A percentile compares a stretch with the other conserved stretches of the same genome.
Conservation (phyloP, 139 green algal species). For the Coelastrella sp. region DNA sequence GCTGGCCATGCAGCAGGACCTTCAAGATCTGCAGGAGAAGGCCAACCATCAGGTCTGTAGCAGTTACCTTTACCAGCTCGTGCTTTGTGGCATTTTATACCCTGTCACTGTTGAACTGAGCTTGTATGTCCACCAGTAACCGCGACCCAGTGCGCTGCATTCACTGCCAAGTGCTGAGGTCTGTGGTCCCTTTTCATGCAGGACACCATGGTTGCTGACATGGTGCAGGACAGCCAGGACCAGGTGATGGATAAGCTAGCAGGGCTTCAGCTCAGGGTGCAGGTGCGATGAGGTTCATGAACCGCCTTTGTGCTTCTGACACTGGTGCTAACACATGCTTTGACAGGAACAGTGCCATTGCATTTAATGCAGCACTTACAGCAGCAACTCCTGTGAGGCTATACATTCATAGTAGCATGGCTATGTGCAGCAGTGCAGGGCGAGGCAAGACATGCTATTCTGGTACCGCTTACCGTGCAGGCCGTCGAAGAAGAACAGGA, state of each 20-base stretch:
- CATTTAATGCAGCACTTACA: background rate
- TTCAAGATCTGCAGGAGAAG: conserved; percentile 16
- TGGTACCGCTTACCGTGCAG: background rate
- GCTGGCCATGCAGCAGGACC: background rate
- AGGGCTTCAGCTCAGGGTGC: conserved; percentile 34
- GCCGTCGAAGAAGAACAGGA: conserved; percentile 38
- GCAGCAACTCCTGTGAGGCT: background rate
- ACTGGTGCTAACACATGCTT: no score
- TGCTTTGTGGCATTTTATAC: background rate
- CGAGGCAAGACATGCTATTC: background rate
- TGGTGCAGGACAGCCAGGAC: conserved; percentile 19
- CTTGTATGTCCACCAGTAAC: no score
- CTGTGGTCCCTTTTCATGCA: background rate
- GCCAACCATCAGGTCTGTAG: conserved; percentile 1
- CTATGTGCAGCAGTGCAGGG: no score
- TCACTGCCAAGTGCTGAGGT: no score
- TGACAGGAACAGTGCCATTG: no score
- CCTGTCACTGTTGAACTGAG: no score
- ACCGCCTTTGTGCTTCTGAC: background rate
- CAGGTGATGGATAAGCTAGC: background rate
- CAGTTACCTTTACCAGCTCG: background rate
- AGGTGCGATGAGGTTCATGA: background rate
- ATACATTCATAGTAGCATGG: background rate
- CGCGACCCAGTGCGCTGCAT: no score
- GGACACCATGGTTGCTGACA: background rate